Evolutionary conservation across 768 basidiomycete genomes (phyloP), one percentile per base, ranked within the genome.

Genomic region (Boletus sp.): DNA sequence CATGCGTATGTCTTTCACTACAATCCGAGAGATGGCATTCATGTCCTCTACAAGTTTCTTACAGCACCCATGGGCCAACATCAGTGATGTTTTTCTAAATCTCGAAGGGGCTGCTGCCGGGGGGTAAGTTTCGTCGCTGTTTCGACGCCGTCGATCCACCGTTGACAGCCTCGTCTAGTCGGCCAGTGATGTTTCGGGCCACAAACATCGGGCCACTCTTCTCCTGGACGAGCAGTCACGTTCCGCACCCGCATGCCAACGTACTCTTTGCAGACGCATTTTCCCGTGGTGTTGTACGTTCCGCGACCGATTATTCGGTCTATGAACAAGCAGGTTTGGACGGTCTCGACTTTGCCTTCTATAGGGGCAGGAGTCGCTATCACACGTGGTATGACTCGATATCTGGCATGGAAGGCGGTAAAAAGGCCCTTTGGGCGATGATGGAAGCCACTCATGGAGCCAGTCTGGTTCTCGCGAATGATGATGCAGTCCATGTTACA

Each of bases 21-120:
- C 10, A 13, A 5, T 43, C 1, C 13, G 10, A 29, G 39, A 8
- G 7, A 19, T 11, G 29, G 41, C 13, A 42, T 21, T 51, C 15
- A 66, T 17, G 1, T 46, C 32, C 35, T 34, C 41, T 21, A 3
- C 50, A 51, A 88, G 86, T 9, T 90, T 88, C 64, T 62, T 89
- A 54, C 74, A 82, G 58, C 90, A 93, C 56, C 84, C 87, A 0
- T 92, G 89, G 90, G 79, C 84, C 0, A 80, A 80, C 29, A 66
- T 85, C 23, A 77, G 82, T 0, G 76, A 82, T 27, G 78, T 78
- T 1, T 93, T 93, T 70, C 73, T 93, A 38, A 93, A 93, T 60
- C 77, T 93, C 7, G 91, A 93, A 68, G 90, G 91, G 14, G 89
- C 90, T 4, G 83, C 84, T 14, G 77, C 84, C 1, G 90, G 89